These are phyloP conservation scores for Ormosia semicastrata DNA, from an alignment of 306 rosid genomes.

Conservation along the genomic window DNA sequence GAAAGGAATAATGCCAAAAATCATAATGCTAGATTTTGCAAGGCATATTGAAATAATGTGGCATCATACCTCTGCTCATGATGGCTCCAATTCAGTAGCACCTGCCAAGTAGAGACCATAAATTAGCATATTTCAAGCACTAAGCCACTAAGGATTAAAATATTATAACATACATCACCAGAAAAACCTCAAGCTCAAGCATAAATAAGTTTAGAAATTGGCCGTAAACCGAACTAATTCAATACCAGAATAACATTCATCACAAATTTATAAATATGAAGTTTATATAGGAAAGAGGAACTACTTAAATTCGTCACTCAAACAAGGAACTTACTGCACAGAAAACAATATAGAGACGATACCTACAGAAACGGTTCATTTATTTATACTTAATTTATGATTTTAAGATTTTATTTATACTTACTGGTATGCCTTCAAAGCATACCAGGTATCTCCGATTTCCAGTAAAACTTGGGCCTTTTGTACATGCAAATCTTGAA, in stretches of 20 bases:
- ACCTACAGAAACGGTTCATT: not conserved
- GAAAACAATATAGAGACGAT: not conserved
- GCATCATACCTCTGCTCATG: slow-evolving; percentile 81
- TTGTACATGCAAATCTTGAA: slow-evolving; percentile 74
- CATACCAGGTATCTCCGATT: slow-evolving; percentile 89
- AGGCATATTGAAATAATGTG: not conserved
- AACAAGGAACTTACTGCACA: not conserved
- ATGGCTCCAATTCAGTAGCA: slow-evolving; percentile 82
- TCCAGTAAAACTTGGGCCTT: slow-evolving; percentile 87
- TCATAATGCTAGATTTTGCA: not conserved
- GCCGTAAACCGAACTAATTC: not conserved
- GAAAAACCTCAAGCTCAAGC: not conserved
- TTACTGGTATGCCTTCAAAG: slow-evolving; percentile 53
- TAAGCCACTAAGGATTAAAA: not conserved
- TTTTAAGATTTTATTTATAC: not conserved
- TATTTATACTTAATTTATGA: not conserved
- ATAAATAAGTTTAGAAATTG: not conserved
- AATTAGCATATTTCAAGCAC: slow-evolving; percentile 14
- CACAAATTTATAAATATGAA: not conserved
- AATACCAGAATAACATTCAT: not conserved
- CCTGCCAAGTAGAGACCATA: slow-evolving; percentile 51
- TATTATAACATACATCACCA: not conserved
- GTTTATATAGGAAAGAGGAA: not conserved
- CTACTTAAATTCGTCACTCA: not conserved
- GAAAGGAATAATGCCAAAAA: not conserved